Percentiles rank a stretch among this genome's conserved stretches.
Conservation (phyloP, 2,329 filamentous ascomycete genomes). For the Colletotrichum tanaceti region DNA sequence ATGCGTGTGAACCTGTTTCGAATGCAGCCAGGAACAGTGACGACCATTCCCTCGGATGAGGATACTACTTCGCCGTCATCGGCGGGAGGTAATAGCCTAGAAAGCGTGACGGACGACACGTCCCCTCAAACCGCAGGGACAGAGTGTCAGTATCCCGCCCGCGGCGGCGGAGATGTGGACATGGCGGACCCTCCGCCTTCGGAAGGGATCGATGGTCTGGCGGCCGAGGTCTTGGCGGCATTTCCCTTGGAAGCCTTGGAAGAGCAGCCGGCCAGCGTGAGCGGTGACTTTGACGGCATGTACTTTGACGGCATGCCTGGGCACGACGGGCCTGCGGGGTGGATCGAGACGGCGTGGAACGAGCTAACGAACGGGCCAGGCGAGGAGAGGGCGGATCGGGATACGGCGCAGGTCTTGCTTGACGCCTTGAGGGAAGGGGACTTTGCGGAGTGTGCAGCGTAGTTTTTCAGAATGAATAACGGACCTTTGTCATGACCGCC, state of each 20-base stretch:
- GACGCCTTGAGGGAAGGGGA: conserved; percentile 52
- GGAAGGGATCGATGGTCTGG: conserved; percentile 48
- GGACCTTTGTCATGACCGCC: not conserved
- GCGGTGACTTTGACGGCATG: conserved; percentile 45
- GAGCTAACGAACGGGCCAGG: conserved; percentile 44
- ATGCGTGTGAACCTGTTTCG: conserved; percentile 34
- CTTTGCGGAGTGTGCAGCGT: conserved; percentile 40
- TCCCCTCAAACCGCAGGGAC: conserved; percentile 19
- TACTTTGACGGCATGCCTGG: conserved; percentile 47
- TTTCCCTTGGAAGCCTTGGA: conserved; percentile 48
- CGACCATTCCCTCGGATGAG: conserved; percentile 41
- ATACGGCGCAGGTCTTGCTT: conserved; percentile 53
- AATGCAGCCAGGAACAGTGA: conserved; percentile 32
- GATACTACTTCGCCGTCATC: conserved; percentile 41
- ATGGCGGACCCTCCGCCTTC: conserved; percentile 43
- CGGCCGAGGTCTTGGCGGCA: conserved; percentile 48
- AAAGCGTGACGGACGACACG: conserved; percentile 30
- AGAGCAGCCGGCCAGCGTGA: conserved; percentile 43
- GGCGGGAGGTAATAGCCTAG: conserved; percentile 17
- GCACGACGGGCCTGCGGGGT: conserved; percentile 47
- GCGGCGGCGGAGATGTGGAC: conserved; percentile 26
- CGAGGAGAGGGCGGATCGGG: conserved; percentile 49
- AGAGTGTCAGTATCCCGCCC: conserved; percentile 5
- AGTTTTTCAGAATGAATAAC: not conserved
- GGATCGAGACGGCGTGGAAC: conserved; percentile 54